Evolutionary conservation across 1,139 yeast genomes (phyloP).

Genomic region (Hansenula lynferdii): DNA sequence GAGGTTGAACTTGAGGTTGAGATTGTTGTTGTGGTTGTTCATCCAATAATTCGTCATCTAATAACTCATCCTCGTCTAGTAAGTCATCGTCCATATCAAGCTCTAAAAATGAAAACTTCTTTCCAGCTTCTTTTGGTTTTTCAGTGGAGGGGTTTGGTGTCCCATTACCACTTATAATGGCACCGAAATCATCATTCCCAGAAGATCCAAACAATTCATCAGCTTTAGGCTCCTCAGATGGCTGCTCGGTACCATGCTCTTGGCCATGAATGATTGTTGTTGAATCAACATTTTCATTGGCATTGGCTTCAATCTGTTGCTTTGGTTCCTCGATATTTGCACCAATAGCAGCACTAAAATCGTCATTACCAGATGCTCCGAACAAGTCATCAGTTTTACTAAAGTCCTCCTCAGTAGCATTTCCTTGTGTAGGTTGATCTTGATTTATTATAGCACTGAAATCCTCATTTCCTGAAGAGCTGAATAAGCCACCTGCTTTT

Average conservation of each 20-base stretch:
- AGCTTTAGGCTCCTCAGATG: not conserved
- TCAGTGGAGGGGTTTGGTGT: not conserved
- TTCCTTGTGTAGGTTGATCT: no score
- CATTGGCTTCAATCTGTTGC: no score
- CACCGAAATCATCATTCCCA: not conserved
- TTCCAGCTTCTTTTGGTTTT: not conserved
- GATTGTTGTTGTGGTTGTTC: slow-evolving; percentile 9
- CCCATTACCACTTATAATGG: not conserved
- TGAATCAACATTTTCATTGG: no score
- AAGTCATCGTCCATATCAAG: slow-evolving; percentile 12
- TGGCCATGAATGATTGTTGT: no score
- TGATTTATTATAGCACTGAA: no score
- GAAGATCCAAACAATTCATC: slow-evolving; percentile 3
- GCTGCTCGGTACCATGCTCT: no score
- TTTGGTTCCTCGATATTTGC: no score
- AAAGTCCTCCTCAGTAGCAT: no score
- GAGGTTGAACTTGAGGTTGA: slow-evolving; percentile 3
- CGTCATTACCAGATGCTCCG: no score
- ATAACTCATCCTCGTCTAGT: slow-evolving; percentile 9
- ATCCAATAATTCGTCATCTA: slow-evolving; percentile 24
- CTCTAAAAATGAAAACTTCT: slow-evolving; percentile 18
- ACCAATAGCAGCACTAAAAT: no score
- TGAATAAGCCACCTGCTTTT: not conserved
- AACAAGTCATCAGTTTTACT: no score
- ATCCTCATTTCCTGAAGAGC: not conserved